phyloP scores from a whole-genome alignment of 805 yeast species.

The Komagataella ulmi region DNA sequence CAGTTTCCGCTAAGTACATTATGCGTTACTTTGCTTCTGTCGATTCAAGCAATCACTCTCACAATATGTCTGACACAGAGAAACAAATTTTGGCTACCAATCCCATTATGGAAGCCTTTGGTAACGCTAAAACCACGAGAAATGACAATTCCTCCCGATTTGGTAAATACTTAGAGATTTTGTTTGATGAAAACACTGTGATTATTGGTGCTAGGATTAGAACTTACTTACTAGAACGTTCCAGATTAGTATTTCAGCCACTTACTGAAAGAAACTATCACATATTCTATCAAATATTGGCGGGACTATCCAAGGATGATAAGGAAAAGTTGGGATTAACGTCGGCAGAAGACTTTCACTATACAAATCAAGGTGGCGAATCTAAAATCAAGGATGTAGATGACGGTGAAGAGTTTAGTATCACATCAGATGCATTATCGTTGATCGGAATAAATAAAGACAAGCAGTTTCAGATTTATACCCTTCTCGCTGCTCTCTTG shows the following conservation, averaged over 20 bases:
- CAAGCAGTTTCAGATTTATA: constrained; percentile 57
- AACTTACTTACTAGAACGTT: constrained; percentile 85
- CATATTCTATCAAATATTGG: constrained; percentile 79
- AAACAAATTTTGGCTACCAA: constrained; percentile 92
- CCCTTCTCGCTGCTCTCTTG: constrained; percentile 73
- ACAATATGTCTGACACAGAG: constrained; percentile 82
- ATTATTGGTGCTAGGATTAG: constrained; percentile 92
- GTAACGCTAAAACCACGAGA: constrained; percentile 95
- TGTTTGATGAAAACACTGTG: constrained; percentile 60
- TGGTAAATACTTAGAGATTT: constrained; percentile 88
- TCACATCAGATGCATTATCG: constrained; percentile 62
- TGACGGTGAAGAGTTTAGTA: constrained; percentile 65
- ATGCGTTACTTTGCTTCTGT: constrained; percentile 97
- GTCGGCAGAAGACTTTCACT: constrained; percentile 55
- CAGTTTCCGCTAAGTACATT: constrained; percentile 92
- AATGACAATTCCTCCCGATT: constrained; percentile 96
- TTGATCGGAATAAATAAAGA: constrained; percentile 60
- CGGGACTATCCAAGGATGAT: constrained; percentile 50
- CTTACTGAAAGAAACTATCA: constrained; percentile 86
- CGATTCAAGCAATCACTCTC: constrained; percentile 35
- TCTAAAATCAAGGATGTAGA: constrained; percentile 63
- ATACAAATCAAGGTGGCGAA: constrained; percentile 81
- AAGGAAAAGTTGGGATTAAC: constrained; percentile 49
- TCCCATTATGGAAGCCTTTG: constrained; percentile 96
- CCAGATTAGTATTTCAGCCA: constrained; percentile 91